Conservation (phyloP, 306 rosid species). For the Pterocarpus santalinus region DNA sequence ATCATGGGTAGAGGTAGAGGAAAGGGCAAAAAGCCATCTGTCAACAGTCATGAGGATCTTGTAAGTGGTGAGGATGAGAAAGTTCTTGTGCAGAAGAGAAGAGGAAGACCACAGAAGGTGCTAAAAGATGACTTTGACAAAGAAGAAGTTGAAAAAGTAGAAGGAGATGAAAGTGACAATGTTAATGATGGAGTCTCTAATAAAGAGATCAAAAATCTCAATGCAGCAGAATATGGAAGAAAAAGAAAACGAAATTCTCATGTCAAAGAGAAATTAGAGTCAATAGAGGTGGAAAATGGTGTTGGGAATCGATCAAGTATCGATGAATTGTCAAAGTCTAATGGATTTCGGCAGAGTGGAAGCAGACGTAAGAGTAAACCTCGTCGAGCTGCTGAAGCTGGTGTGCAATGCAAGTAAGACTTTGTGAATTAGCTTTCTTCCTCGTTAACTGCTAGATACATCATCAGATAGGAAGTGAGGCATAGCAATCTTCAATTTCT, state of each 20-base stretch:
- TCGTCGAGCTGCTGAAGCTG: constrained; percentile 84
- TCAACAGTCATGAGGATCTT: constrained; percentile 50
- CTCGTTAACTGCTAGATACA: neutral
- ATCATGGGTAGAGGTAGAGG: constrained; percentile 67
- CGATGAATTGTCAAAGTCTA: constrained; percentile 43
- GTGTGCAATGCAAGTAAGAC: constrained; percentile 74
- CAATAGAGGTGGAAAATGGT: constrained; percentile 44
- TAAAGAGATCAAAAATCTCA: constrained; percentile 42
- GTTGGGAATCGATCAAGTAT: constrained; percentile 47
- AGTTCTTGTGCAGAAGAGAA: constrained; percentile 50
- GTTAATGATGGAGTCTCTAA: constrained; percentile 42
- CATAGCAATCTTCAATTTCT: constrained; percentile 50
- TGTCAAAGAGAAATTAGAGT: constrained; percentile 49
- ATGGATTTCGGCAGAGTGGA: constrained; percentile 70
- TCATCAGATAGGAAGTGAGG: constrained; percentile 44
- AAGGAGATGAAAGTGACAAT: constrained; percentile 44
- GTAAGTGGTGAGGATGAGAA: constrained; percentile 55
- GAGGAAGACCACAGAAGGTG: constrained; percentile 58
- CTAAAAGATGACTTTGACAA: constrained; percentile 53
- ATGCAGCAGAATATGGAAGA: constrained; percentile 38
- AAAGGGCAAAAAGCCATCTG: constrained; percentile 53
- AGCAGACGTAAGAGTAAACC: constrained; percentile 86
- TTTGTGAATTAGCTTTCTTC: constrained; percentile 27
- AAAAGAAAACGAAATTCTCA: constrained; percentile 52
- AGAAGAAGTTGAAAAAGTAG: constrained; percentile 53